These are phyloP conservation scores for Phytophthora colocasiae DNA, from an alignment of 352 stramenopile species.

Conservation along the genomic window DNA sequence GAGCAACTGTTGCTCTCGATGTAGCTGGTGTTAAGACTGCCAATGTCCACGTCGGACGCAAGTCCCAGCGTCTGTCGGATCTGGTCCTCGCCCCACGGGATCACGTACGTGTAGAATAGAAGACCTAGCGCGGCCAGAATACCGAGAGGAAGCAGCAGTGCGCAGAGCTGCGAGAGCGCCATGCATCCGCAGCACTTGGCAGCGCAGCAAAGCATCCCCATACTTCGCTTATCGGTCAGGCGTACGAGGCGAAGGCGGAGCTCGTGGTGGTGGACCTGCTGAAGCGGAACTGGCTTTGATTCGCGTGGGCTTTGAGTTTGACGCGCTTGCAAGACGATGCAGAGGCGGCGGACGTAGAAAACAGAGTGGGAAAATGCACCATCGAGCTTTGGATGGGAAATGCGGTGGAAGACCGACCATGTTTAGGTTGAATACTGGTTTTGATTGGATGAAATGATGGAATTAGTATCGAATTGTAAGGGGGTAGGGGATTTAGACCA, in stretches of 20 bases:
- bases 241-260: slow-evolving; percentile 12
- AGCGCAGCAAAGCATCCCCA: slow-evolving; percentile 60
- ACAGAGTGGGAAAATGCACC: slow-evolving; percentile 6
- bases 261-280: slow-evolving; percentile 30
- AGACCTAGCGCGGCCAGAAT: slow-evolving; percentile 61
- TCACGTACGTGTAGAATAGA: slow-evolving; percentile 72
- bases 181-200: slow-evolving; percentile 85
- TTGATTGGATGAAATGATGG: slow-evolving; percentile 8
- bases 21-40: slow-evolving; percentile 56
- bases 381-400: slow-evolving; percentile 27
- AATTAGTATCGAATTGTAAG: background rate
- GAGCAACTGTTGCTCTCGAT: slow-evolving; percentile 77
- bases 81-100: slow-evolving; percentile 82
- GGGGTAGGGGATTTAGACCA: slow-evolving; percentile 3
- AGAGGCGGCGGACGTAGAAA: slow-evolving; percentile 9
- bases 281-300: slow-evolving; percentile 35
- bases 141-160: slow-evolving; percentile 60
- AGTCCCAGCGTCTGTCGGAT: slow-evolving; percentile 66
- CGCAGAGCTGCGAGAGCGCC: slow-evolving; percentile 71
- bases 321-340: slow-evolving; percentile 6
- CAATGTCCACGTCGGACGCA: slow-evolving; percentile 52
- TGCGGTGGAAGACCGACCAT: slow-evolving; percentile 10
- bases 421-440: background rate
- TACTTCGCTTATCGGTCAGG: slow-evolving; percentile 11
- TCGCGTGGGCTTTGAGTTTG: slow-evolving; percentile 6